Evolutionary conservation across 2,329 filamentous ascomycete species (phyloP), one percentile per base, ranked within the genome.

Genomic region (Sarocladium kiliense): DNA sequence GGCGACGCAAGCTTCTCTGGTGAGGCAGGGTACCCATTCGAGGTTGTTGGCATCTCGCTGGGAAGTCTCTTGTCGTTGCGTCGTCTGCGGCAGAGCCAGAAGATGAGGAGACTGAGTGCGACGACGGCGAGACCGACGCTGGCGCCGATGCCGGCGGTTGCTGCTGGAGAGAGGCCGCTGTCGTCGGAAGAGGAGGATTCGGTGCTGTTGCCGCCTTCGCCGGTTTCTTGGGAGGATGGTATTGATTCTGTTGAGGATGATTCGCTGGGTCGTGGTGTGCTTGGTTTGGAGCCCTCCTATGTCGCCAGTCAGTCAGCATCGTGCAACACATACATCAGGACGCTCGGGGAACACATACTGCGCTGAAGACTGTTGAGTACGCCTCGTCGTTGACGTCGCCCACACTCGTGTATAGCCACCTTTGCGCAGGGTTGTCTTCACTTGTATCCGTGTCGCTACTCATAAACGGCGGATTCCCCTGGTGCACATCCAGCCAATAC

Each of bases 351-450:
- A 10, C 18, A 54, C 63, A 55, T 56, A 67, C 67, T 26, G 63
- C 62, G 7, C 61, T 63, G 19, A 67, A 70, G 9, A 63, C 59
- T 0, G 69, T 72, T 1, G 66, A 70, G 42, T 65, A 71, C 2
- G 64, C 66, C 1, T 62, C 63, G 14, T 71, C 65, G 27, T 71
- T 55, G 0, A 72, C 64, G 1, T 62, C 32, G 1, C 59, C 60
- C 1, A 61, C 63, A 16, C 67, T 70, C 3, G 63, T 65, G 61
- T 71, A 63, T 41, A 71, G 57, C 68, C 69, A 72, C 10, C 65
- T 67, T 36, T 70, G 68, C 0, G 67, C 66, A 1, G 59, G 59
- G 51, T 70, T 65, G 2, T 60, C 59, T 1, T 60, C 59, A 1
- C 59, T 54, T 0, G 58, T 60, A 26, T 64, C 58, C 10, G 63